Conservation (phyloP, 1,284 basidiomycete genomes). For the Ustilago curta region DNA sequence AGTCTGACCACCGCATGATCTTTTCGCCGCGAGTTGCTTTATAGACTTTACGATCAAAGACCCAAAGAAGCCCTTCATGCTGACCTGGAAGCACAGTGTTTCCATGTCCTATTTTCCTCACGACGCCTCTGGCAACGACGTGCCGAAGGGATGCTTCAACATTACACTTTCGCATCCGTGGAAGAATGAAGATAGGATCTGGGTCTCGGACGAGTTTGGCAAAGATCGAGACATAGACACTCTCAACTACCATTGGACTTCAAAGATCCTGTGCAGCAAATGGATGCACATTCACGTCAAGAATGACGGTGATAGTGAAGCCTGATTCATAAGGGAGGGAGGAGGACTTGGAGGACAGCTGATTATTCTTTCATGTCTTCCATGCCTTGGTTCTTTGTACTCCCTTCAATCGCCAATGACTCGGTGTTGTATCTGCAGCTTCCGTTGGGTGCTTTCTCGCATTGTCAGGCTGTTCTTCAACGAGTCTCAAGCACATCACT, state of each 20-base stretch:
- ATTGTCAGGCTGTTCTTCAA: too few species aligned
- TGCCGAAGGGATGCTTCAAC: conserved; percentile 3
- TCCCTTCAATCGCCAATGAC: too few species aligned
- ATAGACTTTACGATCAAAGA: conserved; percentile 22
- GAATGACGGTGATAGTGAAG: neutral
- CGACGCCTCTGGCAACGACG: conserved; percentile 7
- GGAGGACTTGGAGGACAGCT: too few species aligned
- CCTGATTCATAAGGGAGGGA: neutral
- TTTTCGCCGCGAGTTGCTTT: too few species aligned
- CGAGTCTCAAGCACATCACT: too few species aligned
- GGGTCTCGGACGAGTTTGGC: conserved; percentile 26
- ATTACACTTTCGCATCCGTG: neutral
- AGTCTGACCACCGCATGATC: too few species aligned
- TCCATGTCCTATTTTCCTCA: conserved; percentile 15
- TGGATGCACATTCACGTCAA: conserved; percentile 28
- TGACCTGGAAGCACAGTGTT: neutral
- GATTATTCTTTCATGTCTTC: too few species aligned
- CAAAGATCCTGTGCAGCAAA: conserved; percentile 13
- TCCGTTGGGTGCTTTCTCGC: too few species aligned
- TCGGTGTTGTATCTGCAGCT: too few species aligned
- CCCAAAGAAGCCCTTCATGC: conserved; percentile 5
- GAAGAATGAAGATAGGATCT: neutral
- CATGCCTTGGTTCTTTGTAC: too few species aligned
- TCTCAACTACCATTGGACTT: neutral
- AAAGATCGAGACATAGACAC: conserved; percentile 21